A percentile compares a stretch with the other conserved stretches of the same genome.
phyloP scores from a whole-genome alignment of 106 monocot species.

The Amphibolis antarctica region DNA sequence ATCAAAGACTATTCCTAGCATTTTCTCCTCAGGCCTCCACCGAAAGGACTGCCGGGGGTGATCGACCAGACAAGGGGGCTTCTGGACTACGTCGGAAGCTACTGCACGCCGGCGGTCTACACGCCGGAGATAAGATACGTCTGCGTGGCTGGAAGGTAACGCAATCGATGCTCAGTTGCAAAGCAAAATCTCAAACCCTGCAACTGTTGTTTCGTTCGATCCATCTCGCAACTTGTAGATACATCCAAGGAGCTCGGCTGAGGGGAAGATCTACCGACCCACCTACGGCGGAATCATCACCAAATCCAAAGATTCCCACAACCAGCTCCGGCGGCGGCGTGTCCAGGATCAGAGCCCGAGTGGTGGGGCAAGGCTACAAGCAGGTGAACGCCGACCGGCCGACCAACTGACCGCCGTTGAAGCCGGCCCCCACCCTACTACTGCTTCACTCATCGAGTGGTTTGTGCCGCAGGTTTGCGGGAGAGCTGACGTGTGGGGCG shows the following conservation, averaged over 20 bases:
- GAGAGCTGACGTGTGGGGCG: constrained; percentile 88
- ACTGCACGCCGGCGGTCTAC: constrained; percentile 76
- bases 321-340: neutral
- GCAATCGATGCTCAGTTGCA: too few relatives aligned
- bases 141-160: constrained; percentile 89
- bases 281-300: neutral
- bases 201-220: too few relatives aligned
- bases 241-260: constrained; percentile 60
- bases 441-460: neutral
- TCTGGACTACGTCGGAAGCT: constrained; percentile 52
- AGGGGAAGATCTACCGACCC: constrained; percentile 3
- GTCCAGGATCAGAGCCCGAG: constrained; percentile 34
- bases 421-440: too few relatives aligned
- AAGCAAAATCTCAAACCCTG: too few relatives aligned
- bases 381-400: constrained; percentile 29
- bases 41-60: constrained; percentile 68
- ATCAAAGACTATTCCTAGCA: neutral
- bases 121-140: constrained; percentile 69
- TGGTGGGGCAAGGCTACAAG: constrained; percentile 83
- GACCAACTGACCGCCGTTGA: too few relatives aligned
- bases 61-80: constrained; percentile 91
- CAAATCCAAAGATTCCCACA: too few relatives aligned
- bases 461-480: constrained; percentile 59
- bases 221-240: too few relatives aligned
- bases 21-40: constrained; percentile 50